phyloP scores from a whole-genome alignment of 2,329 filamentous ascomycete species.

The Blastomyces parvus region DNA sequence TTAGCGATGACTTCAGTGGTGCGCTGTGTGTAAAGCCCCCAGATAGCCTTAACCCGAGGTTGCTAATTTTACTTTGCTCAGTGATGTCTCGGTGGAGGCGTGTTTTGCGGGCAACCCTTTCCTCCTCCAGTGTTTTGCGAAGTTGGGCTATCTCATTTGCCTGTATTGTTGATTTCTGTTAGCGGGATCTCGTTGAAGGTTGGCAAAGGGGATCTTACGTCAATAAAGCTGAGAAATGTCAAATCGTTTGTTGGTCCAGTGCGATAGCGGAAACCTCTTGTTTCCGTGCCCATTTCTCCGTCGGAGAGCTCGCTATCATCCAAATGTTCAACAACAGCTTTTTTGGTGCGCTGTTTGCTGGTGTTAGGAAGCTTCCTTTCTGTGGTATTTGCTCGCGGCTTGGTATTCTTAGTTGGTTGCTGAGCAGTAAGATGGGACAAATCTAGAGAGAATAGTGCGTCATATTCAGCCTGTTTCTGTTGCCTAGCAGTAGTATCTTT shows the following conservation, averaged over 20 bases:
- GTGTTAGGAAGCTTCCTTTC: slow-evolving; percentile 29
- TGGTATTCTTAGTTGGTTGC: not conserved
- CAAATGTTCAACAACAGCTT: slow-evolving; percentile 29
- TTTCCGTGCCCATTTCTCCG: slow-evolving; percentile 18
- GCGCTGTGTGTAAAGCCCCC: slow-evolving; percentile 24
- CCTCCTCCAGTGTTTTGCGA: slow-evolving; percentile 47
- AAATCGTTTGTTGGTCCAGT: slow-evolving; percentile 29
- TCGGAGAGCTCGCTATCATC: slow-evolving; percentile 21
- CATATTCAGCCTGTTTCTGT: slow-evolving; percentile 13
- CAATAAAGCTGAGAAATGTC: slow-evolving; percentile 48
- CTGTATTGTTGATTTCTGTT: slow-evolving; percentile 18
- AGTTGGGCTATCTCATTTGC: slow-evolving; percentile 44
- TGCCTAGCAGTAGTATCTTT: not conserved
- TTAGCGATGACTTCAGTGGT: slow-evolving; percentile 49
- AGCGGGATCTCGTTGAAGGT: not conserved
- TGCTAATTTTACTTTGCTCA: slow-evolving; percentile 33
- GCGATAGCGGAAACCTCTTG: slow-evolving; percentile 23
- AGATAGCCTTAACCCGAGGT: slow-evolving; percentile 26
- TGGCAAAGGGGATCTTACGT: slow-evolving; percentile 27
- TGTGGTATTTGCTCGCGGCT: slow-evolving; percentile 5
- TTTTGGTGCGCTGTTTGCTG: slow-evolving; percentile 33
- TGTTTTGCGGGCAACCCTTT: slow-evolving; percentile 38
- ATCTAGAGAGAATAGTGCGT: slow-evolving; percentile 16
- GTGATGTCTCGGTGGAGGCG: slow-evolving; percentile 26
- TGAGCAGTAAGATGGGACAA: not conserved